Conservation (phyloP, 2,329 filamentous ascomycete species). For the Leptodontidium sp. region DNA sequence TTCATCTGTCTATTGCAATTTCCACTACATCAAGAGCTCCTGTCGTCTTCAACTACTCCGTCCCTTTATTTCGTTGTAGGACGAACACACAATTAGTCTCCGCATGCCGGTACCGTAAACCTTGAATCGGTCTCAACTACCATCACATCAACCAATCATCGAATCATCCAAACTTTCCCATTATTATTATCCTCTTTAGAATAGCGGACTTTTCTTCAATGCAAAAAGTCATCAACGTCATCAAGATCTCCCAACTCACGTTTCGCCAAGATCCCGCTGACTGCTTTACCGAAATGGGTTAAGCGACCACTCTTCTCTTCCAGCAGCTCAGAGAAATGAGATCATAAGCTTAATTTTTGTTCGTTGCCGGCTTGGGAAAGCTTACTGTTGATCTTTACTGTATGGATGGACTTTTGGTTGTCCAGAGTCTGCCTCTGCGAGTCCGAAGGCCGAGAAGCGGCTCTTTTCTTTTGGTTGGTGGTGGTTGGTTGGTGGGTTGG, state of each 20-base stretch:
- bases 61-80: no score
- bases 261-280: conserved; percentile 5
- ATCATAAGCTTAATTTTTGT: conserved; percentile 11
- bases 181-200: not conserved
- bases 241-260: not conserved
- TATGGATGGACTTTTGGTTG: not conserved
- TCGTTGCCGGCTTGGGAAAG: conserved; percentile 15
- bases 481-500: not conserved
- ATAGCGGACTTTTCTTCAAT: not conserved
- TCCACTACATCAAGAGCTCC: no score
- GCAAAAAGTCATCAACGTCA: conserved; percentile 20
- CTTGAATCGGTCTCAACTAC: no score
- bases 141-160: no score
- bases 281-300: not conserved
- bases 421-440: not conserved
- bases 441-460: conserved; percentile 13
- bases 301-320: conserved; percentile 6
- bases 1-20: no score
- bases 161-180: no score
- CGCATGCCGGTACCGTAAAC: no score
- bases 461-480: no score
- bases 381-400: not conserved
- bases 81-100: no score
- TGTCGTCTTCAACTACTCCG: no score
- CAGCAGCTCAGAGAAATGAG: not conserved